Conservation (phyloP, 768 basidiomycete genomes). For the Phaeotremella fagi region DNA sequence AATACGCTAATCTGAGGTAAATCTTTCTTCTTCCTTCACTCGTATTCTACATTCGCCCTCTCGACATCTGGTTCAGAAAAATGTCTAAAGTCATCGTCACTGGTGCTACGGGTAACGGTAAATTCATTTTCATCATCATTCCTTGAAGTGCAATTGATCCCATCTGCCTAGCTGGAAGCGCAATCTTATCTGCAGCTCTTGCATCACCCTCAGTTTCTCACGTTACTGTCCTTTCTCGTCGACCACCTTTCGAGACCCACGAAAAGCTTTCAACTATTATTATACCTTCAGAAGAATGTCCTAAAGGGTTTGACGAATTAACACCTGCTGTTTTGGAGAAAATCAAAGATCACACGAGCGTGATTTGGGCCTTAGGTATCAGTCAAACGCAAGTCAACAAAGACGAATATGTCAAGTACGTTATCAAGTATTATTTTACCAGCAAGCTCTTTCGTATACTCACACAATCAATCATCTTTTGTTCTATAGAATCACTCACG, state of each 20-base stretch:
- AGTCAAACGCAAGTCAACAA: constrained; percentile 15
- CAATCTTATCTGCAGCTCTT: constrained; percentile 16
- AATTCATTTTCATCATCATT: neutral
- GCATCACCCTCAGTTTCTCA: constrained; percentile 14
- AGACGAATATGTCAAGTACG: constrained; percentile 26
- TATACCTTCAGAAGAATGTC: constrained; percentile 16
- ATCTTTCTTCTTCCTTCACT: no score
- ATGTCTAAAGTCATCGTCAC: constrained; percentile 28
- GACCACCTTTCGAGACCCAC: constrained; percentile 12
- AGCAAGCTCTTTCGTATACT: neutral
- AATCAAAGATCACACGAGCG: constrained; percentile 9
- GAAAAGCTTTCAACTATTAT: constrained; percentile 15
- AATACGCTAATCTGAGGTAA: no score
- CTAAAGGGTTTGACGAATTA: constrained; percentile 22
- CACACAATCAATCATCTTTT: neutral
- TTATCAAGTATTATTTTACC: neutral
- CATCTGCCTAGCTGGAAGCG: constrained; percentile 19
- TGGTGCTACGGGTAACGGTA: constrained; percentile 31
- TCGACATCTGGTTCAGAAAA: no score
- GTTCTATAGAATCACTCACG: constrained; percentile 48
- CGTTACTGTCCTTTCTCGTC: constrained; percentile 17
- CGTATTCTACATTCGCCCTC: no score
- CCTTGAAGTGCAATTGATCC: neutral
- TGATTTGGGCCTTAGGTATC: constrained; percentile 27
- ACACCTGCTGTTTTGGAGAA: constrained; percentile 9